Evolutionary conservation across 2,329 filamentous ascomycete genomes (phyloP).

Genomic region (Arachnopeziza araneosa): DNA sequence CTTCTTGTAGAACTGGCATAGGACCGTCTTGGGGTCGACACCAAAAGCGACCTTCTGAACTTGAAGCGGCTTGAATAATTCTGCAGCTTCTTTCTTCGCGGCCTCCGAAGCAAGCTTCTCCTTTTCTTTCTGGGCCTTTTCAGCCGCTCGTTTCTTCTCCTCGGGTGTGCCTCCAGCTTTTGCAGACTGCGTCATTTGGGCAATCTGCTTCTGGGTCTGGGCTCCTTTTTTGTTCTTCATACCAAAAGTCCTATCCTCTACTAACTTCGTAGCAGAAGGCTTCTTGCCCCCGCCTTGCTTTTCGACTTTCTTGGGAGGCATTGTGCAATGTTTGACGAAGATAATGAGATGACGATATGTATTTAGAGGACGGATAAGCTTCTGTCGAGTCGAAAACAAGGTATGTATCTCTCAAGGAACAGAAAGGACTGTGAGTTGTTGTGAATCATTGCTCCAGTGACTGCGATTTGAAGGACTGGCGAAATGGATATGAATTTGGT

Average conservation of each 20-base stretch:
- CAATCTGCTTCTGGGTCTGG: conserved; percentile 84
- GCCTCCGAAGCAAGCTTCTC: conserved; percentile 90
- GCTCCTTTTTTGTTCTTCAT: conserved; percentile 99
- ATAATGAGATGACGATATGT: background rate
- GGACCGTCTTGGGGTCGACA: conserved; percentile 93
- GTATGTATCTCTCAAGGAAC: conserved; percentile 3
- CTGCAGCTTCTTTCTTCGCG: conserved; percentile 72
- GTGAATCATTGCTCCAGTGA: conserved; percentile 12
- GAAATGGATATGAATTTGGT: conserved; percentile 19
- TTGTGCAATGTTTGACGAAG: conserved; percentile 39
- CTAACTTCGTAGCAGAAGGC: conserved; percentile 47
- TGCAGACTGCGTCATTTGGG: conserved; percentile 70
- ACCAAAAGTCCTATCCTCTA: conserved; percentile 95
- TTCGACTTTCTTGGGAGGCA: conserved; percentile 63
- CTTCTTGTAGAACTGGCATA: conserved; percentile 97
- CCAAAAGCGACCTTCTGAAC: conserved; percentile 97
- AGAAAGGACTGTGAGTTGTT: conserved; percentile 27
- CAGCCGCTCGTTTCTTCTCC: conserved; percentile 72
- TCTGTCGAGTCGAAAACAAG: background rate
- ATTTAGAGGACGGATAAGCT: conserved; percentile 1
- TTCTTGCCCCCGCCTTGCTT: conserved; percentile 48
- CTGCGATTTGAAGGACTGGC: conserved; percentile 6
- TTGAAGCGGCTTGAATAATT: conserved; percentile 84
- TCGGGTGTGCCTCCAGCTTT: conserved; percentile 75
- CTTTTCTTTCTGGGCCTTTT: conserved; percentile 64